These are phyloP conservation scores for Fraxinus ornus DNA, from an alignment of 305 asterid species.

Conservation along the genomic window DNA sequence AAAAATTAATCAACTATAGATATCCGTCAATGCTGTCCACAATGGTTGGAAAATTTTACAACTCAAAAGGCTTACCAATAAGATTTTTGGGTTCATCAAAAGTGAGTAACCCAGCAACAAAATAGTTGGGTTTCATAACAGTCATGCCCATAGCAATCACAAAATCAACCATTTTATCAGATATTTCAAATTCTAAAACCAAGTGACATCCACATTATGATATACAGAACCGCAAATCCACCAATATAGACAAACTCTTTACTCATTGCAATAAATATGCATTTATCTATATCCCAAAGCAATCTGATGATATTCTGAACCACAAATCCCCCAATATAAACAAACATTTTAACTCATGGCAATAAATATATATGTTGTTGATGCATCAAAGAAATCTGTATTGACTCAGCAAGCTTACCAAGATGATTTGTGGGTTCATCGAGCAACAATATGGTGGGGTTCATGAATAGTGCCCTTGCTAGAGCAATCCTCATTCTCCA, in stretches of 20 bases:
- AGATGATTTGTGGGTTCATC: conserved; percentile 99
- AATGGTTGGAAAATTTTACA: not conserved
- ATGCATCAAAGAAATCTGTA: no score
- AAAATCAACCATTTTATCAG: not conserved
- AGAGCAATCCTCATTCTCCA: conserved; percentile 99
- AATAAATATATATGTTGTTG: not conserved
- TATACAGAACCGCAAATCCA: not conserved
- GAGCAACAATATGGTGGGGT: conserved; percentile 82
- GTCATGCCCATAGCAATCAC: not conserved
- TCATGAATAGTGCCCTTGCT: conserved; percentile 95
- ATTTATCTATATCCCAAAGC: not conserved
- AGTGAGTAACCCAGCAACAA: conserved; percentile 39
- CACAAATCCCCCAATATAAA: not conserved
- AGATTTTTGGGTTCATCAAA: conserved; percentile 93
- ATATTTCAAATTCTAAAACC: not conserved
- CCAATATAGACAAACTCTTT: not conserved
- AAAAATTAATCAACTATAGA: not conserved
- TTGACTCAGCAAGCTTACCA: conserved; percentile 42
- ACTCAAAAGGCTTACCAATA: conserved; percentile 31
- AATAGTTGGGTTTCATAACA: conserved; percentile 59
- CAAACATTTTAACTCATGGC: no score
- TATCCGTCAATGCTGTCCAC: not conserved
- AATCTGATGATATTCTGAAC: not conserved
- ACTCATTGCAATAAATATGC: not conserved
- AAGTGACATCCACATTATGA: not conserved